Percentiles rank a stretch among this genome's conserved stretches.
phyloP scores from a whole-genome alignment of 768 basidiomycete species.

The Serendipita sp. region DNA sequence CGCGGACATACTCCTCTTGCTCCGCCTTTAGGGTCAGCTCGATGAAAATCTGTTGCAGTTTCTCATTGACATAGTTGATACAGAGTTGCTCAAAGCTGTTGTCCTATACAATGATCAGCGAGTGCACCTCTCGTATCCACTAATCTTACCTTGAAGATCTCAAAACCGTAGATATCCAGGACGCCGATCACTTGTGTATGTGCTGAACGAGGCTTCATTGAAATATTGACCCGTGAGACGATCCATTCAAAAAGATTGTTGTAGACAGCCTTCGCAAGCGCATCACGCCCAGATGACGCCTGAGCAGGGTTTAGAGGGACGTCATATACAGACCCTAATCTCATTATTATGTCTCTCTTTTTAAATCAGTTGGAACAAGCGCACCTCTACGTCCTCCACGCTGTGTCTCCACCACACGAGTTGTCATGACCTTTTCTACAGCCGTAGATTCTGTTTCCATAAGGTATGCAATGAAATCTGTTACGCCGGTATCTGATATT shows the following conservation, averaged over 20 bases:
- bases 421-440: constrained; percentile 78
- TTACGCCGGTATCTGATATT: constrained; percentile 71
- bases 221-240: constrained; percentile 85
- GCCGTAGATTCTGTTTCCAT: constrained; percentile 70
- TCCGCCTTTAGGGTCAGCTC: constrained; percentile 97
- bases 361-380: neutral
- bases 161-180: constrained; percentile 96
- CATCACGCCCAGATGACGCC: constrained; percentile 76
- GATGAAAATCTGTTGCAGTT: constrained; percentile 98
- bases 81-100: constrained; percentile 96
- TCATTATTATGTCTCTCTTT: neutral
- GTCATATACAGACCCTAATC: constrained; percentile 71
- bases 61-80: constrained; percentile 99
- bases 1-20: constrained; percentile 96
- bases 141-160: constrained; percentile 74
- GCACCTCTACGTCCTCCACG: constrained; percentile 74
- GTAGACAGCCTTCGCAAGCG: constrained; percentile 89
- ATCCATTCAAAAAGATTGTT: constrained; percentile 99
- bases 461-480: constrained; percentile 88
- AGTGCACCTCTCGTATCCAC: neutral
- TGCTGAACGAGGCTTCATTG: constrained; percentile 76
- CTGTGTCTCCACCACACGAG: constrained; percentile 80
- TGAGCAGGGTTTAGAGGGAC: constrained; percentile 90
- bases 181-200: constrained; percentile 82
- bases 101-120: constrained; percentile 35